Conservation (phyloP, 225 moss, liverwort and hornwort genomes). For the Straminergon stramineum region DNA sequence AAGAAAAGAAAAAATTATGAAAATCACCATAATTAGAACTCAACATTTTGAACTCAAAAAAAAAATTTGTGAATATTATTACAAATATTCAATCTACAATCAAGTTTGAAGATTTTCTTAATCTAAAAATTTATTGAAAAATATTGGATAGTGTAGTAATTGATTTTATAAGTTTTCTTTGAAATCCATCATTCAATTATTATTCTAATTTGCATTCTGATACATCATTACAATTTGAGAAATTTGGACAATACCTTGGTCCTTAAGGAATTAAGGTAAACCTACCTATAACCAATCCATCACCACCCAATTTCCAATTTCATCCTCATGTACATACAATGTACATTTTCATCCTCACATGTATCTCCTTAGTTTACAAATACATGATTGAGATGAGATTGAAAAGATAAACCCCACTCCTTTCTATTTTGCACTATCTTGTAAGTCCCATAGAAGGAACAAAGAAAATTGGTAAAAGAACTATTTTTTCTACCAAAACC, state of each 20-base stretch:
- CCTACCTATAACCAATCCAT: not conserved
- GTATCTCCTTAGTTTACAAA: too few species aligned
- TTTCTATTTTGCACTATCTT: not conserved
- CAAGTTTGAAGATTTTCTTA: too few species aligned
- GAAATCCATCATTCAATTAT: not conserved
- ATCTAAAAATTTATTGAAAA: not conserved
- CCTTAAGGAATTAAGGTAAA: not conserved
- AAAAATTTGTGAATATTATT: not conserved
- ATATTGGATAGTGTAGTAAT: not conserved
- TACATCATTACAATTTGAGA: not conserved
- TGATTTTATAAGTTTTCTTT: not conserved
- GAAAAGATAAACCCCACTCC: not conserved
- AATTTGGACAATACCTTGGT: fast-evolving
- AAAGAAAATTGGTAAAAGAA: not conserved
- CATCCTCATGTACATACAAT: not conserved
- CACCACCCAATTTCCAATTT: not conserved
- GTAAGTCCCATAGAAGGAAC: not conserved
- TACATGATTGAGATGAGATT: not conserved
- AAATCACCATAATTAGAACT: not conserved
- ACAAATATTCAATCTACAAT: too few species aligned
- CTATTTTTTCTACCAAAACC: not conserved
- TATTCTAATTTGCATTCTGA: not conserved
- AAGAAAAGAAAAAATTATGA: not conserved
- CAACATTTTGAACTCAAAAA: not conserved
- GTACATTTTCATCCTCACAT: not conserved